Percentiles rank a stretch among this genome's conserved stretches.
These are phyloP conservation scores for Calycina herbarum DNA, from an alignment of 2,329 filamentous ascomycete species.

Conservation along the genomic window DNA sequence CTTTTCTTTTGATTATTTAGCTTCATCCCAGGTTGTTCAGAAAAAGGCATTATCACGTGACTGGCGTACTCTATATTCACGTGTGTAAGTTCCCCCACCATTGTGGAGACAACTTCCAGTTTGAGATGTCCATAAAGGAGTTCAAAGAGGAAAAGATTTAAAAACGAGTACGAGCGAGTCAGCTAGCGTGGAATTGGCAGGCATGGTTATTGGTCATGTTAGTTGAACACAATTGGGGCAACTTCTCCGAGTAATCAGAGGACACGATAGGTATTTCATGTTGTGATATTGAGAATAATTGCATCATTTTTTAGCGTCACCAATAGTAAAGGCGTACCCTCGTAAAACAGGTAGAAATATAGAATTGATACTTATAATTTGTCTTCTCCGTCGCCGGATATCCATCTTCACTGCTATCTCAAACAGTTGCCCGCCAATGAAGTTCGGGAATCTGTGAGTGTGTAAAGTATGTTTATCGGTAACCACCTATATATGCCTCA, in stretches of 20 bases:
- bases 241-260: neutral
- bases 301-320: conserved; percentile 17
- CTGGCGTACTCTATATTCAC: neutral
- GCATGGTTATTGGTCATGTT: neutral
- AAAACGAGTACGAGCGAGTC: neutral
- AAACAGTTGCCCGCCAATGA: conserved; percentile 9
- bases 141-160: neutral
- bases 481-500: neutral
- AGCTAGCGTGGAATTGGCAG: neutral
- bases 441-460: neutral
- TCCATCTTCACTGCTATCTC: neutral
- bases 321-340: conserved; percentile 6
- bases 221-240: neutral
- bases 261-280: conserved; percentile 8
- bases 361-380: neutral
- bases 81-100: neutral
- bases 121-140: neutral
- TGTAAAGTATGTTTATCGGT: neutral
- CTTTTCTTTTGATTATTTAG: neutral
- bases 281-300: conserved; percentile 18
- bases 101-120: neutral
- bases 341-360: neutral
- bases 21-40: too few relatives aligned
- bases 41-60: too few relatives aligned
- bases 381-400: neutral